Percentiles rank a stretch among this genome's conserved stretches.
Evolutionary conservation across 192 early-diverging fungal species (phyloP).

Genomic region (Podila clonocystis): DNA sequence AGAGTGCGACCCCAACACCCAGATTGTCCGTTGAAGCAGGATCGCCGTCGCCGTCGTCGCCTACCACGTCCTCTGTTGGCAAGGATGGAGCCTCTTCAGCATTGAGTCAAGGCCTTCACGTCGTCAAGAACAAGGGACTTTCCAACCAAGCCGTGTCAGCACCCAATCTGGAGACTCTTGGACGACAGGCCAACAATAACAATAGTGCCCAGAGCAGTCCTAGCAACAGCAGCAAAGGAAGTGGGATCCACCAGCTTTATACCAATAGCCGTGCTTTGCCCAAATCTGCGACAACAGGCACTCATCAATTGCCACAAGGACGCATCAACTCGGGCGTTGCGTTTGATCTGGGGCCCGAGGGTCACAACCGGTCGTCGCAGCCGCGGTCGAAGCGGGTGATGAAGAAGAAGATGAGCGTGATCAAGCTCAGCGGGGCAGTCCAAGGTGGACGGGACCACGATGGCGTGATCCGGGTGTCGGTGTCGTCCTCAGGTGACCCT

Average conservation of each 20-base stretch:
- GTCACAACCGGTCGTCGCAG: neutral
- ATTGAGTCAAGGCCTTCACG: neutral
- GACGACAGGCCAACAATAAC: slow-evolving; percentile 4
- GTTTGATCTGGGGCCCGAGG: neutral
- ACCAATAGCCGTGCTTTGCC: neutral
- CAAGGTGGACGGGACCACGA: slow-evolving; percentile 37
- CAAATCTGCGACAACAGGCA: neutral
- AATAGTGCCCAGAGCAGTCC: neutral
- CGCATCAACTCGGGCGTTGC: neutral
- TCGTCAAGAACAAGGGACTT: slow-evolving; percentile 4
- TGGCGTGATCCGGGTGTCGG: slow-evolving; percentile 10
- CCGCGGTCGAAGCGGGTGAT: slow-evolving; percentile 8
- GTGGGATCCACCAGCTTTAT: neutral
- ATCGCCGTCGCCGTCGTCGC: neutral
- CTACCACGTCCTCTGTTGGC: no score
- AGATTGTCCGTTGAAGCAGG: neutral
- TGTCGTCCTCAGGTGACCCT: slow-evolving; percentile 9
- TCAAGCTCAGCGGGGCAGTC: slow-evolving; percentile 4
- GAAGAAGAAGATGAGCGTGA: slow-evolving; percentile 12
- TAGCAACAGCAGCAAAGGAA: neutral
- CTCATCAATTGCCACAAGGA: neutral
- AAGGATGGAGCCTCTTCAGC: neutral
- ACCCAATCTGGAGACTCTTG: neutral
- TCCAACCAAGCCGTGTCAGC: slow-evolving; percentile 2
- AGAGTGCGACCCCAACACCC: neutral